phyloP scores from a whole-genome alignment of 805 yeast genomes.

The Monosporozyma aquatica region DNA sequence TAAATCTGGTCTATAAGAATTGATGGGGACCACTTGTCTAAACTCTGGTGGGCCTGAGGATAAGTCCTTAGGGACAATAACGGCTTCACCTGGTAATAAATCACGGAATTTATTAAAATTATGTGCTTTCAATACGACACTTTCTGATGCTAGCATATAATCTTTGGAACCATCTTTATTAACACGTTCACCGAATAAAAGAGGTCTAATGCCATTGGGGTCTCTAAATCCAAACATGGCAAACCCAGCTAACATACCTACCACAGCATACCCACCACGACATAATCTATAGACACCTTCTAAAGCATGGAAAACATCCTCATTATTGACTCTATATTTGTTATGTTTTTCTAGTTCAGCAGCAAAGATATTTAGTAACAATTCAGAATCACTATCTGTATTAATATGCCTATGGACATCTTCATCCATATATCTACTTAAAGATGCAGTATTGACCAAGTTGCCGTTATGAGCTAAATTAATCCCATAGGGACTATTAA shows the following conservation, averaged over 20 bases:
- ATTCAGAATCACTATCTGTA: constrained; percentile 93
- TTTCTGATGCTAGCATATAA: constrained; percentile 92
- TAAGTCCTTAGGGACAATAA: constrained; percentile 73
- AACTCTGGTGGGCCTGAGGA: constrained; percentile 55
- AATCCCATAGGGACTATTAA: constrained; percentile 93
- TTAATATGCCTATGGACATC: constrained; percentile 94
- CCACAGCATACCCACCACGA: constrained; percentile 96
- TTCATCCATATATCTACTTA: constrained; percentile 77
- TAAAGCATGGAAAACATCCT: constrained; percentile 79
- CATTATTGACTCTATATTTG: constrained; percentile 86
- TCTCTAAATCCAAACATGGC: constrained; percentile 94
- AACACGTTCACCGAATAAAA: constrained; percentile 73
- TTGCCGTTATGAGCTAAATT: constrained; percentile 90
- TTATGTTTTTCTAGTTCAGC: constrained; percentile 83
- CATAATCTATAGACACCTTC: constrained; percentile 71
- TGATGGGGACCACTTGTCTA: constrained; percentile 73
- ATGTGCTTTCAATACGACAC: constrained; percentile 89
- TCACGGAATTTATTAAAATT: constrained; percentile 76
- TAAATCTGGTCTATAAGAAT: constrained; percentile 84
- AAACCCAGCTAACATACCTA: constrained; percentile 91
- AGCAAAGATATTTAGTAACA: constrained; percentile 83
- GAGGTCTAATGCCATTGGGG: constrained; percentile 93
- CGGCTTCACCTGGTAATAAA: constrained; percentile 91
- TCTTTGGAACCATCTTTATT: constrained; percentile 64
- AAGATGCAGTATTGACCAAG: constrained; percentile 74